A percentile compares a stretch with the other conserved stretches of the same genome.
These are phyloP conservation scores for Setaria viridis DNA, from an alignment of 202 grass and related monocot species.

Conservation along the genomic window DNA sequence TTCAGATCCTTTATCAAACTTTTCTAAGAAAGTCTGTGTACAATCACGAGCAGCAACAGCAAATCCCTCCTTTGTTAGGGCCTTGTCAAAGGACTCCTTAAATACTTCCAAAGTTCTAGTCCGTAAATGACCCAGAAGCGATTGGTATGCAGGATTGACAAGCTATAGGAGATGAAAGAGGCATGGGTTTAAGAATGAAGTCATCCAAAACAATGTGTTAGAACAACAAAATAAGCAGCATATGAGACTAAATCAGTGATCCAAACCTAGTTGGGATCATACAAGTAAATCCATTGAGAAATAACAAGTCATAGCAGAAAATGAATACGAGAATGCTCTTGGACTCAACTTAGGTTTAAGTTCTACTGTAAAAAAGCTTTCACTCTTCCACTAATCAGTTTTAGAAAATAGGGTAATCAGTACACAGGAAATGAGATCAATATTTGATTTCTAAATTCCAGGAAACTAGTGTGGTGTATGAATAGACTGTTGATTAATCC, in stretches of 20 bases:
- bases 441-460: constrained; percentile 11
- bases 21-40: constrained; percentile 61
- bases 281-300: background rate
- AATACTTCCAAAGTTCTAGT: constrained; percentile 75
- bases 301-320: constrained; percentile 13
- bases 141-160: constrained; percentile 90
- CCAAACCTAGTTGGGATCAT: constrained; percentile 5
- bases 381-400: constrained; percentile 19
- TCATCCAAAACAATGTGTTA: background rate
- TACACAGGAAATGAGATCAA: constrained; percentile 17
- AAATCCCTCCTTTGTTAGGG: constrained; percentile 79
- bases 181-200: constrained; percentile 21
- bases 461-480: background rate
- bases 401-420: background rate
- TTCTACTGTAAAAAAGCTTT: constrained; percentile 13
- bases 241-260: constrained; percentile 6
- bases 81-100: constrained; percentile 81
- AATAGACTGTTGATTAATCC: constrained; percentile 17
- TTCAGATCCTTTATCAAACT: constrained; percentile 90
- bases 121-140: constrained; percentile 82
- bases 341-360: constrained; percentile 12
- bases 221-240: background rate
- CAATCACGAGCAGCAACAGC: constrained; percentile 68
- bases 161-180: constrained; percentile 59
- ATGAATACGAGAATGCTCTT: constrained; percentile 13